Conservation (phyloP, 1,139 yeast species). For the Oligophagozyma castellii region DNA sequence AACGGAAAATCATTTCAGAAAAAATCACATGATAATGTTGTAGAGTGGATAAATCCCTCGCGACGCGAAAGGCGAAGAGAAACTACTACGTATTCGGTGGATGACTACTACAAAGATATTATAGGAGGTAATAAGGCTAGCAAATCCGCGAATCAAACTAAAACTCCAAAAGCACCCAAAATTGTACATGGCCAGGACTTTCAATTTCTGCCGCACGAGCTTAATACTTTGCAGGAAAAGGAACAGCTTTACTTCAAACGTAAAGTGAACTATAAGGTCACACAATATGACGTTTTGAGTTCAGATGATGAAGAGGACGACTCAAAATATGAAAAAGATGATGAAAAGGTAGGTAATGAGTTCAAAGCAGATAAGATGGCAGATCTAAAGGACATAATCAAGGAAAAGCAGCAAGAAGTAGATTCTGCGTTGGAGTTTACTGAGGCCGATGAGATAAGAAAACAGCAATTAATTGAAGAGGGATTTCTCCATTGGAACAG, state of each 20-base stretch:
- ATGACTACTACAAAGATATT: conserved; percentile 76
- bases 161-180: conserved; percentile 59
- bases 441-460: conserved; percentile 55
- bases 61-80: conserved; percentile 87
- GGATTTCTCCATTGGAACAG: conserved; percentile 77
- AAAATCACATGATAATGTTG: conserved; percentile 35
- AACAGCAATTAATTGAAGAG: conserved; percentile 43
- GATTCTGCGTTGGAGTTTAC: conserved; percentile 61
- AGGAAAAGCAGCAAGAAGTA: conserved; percentile 48
- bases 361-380: conserved; percentile 17
- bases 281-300: conserved; percentile 34
- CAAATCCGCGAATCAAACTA: conserved; percentile 32
- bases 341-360: conserved; percentile 21
- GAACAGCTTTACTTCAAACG: conserved; percentile 70
- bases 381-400: conserved; percentile 32
- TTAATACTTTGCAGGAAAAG: conserved; percentile 53
- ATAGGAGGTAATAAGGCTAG: conserved; percentile 20
- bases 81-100: conserved; percentile 77
- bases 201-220: conserved; percentile 66
- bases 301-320: conserved; percentile 20
- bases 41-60: conserved; percentile 75
- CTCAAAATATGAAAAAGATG: conserved; percentile 23
- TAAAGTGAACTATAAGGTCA: conserved; percentile 56
- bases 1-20: conserved; percentile 89
- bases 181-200: conserved; percentile 64